Evolutionary conservation across 768 basidiomycete species (phyloP).

Genomic region (Boletus vinaceobasis): DNA sequence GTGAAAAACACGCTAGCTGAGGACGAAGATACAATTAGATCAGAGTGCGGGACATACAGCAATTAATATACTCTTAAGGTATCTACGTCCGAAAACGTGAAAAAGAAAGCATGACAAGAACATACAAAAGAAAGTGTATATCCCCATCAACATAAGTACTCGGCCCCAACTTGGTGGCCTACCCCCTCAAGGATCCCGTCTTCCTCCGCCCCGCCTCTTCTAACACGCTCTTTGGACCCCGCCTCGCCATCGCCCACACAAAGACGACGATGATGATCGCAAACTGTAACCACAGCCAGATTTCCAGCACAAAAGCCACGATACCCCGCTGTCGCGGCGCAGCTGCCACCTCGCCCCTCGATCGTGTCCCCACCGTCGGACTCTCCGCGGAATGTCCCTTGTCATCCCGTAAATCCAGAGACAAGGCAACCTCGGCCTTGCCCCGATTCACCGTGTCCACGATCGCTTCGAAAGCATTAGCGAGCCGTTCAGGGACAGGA

Average conservation of each 20-base stretch:
- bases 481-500: slow-evolving; percentile 40
- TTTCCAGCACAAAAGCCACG: slow-evolving; percentile 55
- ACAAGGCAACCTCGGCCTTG: slow-evolving; percentile 12
- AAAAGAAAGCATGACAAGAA: background rate
- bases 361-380: background rate
- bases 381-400: background rate
- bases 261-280: slow-evolving; percentile 70
- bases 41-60: slow-evolving; percentile 16
- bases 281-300: slow-evolving; percentile 87
- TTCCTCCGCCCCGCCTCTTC: slow-evolving; percentile 39
- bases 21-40: slow-evolving; percentile 12
- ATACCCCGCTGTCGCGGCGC: slow-evolving; percentile 32
- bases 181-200: slow-evolving; percentile 13
- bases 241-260: slow-evolving; percentile 74
- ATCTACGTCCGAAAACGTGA: slow-evolving; percentile 10
- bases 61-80: slow-evolving; percentile 22
- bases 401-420: slow-evolving; percentile 12
- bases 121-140: slow-evolving; percentile 4
- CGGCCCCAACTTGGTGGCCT: background rate
- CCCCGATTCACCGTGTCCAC: slow-evolving; percentile 38
- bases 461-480: slow-evolving; percentile 43
- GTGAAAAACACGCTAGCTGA: no score
- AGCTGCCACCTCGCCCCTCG: slow-evolving; percentile 6
- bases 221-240: slow-evolving; percentile 69
- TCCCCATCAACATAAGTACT: slow-evolving; percentile 3